Conservation (phyloP, 108 stramenopile species). For the Fistulifera pelliculosa region DNA sequence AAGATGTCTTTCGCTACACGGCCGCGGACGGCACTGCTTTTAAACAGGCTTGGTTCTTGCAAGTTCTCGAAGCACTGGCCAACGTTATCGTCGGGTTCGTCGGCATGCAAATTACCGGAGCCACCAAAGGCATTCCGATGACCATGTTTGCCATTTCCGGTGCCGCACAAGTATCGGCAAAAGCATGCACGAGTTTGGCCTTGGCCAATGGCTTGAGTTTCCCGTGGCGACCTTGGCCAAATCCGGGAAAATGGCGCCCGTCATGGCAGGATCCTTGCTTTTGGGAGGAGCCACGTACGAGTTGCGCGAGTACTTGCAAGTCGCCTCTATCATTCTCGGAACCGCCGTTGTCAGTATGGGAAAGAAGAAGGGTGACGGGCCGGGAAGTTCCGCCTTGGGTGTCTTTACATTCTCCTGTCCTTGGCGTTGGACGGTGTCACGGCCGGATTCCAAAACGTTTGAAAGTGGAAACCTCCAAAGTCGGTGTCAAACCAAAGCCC, state of each 20-base stretch:
- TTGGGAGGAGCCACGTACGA: slow-evolving; percentile 83
- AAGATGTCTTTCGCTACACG: slow-evolving; percentile 87
- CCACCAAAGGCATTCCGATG: slow-evolving; percentile 74
- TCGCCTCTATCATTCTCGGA: slow-evolving; percentile 85
- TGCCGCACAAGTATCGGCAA: slow-evolving; percentile 83
- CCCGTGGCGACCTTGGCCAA: slow-evolving; percentile 85
- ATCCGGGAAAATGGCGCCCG: slow-evolving; percentile 91
- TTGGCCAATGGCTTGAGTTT: slow-evolving; percentile 81
- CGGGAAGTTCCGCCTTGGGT: slow-evolving; percentile 48
- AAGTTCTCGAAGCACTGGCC: slow-evolving; percentile 84
- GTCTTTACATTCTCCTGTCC: slow-evolving; percentile 74
- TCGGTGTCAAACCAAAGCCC: slow-evolving; percentile 83
- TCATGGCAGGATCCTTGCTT: slow-evolving; percentile 82
- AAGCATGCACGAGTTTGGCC: slow-evolving; percentile 85
- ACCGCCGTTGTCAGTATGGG: slow-evolving; percentile 86
- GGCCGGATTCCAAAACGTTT: slow-evolving; percentile 87
- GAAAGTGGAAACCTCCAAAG: slow-evolving; percentile 81
- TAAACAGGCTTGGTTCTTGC: slow-evolving; percentile 88
- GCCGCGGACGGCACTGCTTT: slow-evolving; percentile 80
- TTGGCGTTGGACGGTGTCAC: slow-evolving; percentile 84
- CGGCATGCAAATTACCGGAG: slow-evolving; percentile 76
- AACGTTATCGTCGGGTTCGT: slow-evolving; percentile 83
- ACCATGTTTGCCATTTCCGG: slow-evolving; percentile 82
- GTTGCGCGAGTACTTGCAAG: slow-evolving; percentile 79
- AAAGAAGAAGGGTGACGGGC: slow-evolving; percentile 75